Evolutionary conservation across 2,329 filamentous ascomycete genomes (phyloP), one percentile per base, ranked within the genome.

Genomic region (Ophiognomonia clavigignenti-juglandacearum): DNA sequence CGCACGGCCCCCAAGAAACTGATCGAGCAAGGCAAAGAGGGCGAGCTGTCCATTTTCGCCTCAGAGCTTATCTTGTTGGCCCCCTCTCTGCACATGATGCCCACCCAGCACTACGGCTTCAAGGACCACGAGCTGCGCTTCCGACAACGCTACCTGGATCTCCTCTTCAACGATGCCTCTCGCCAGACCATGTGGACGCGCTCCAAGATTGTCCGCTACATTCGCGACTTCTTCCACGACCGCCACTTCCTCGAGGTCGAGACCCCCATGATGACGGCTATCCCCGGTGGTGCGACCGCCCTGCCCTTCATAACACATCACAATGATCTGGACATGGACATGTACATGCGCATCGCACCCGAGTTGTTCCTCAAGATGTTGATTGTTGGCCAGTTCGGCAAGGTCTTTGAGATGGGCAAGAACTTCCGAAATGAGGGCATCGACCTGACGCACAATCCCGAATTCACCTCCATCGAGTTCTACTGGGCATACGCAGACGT

Each of bases 401-500:
- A 88, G 59, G 93, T 98, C 13, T 98, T 96, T 69, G 93, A 98
- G 66, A 82, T 98, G 53, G 93, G 93, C 55, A 85, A 90, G 56
- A 89, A 95, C 65, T 98, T 98, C 80, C 77, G 93, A 60, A 98
- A 98, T 62, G 89, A 95, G 68, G 87, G 86, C 50, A 85, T 89
- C 54, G 89, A 95, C 65, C 74, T 93, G 42, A 98, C 93, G 7
- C 93, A 98, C 76, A 98, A 97, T 74, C 93, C 88, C 32, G 93
- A 98, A 66, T 98, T 98, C 74, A 98, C 93, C 36, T 95, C 89
- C 22, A 88, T 89, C 66, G 93, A 98, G 68, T 97, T 97, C 72
- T 98, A 98, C 71, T 84, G 87, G 80, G 92, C 93, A 4, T 97
- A 90, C 57, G 86, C 86, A 47, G 90, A 96, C 67, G 82, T 96